Evolutionary conservation across 2,329 filamentous ascomycete genomes (phyloP).

Genomic region (Fusarium camptoceras): DNA sequence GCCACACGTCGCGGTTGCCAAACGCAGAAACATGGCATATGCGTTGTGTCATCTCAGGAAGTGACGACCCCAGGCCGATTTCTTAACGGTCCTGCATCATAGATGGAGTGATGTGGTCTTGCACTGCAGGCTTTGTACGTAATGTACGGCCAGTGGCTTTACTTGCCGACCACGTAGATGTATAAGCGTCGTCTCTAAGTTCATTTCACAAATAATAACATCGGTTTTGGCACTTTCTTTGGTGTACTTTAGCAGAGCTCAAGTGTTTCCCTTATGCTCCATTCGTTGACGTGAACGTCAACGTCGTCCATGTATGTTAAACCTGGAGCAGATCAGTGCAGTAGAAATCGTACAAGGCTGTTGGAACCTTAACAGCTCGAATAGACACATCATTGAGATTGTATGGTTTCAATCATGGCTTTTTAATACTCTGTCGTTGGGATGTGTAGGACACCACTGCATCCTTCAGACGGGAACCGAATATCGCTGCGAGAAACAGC

Average conservation of each 20-base stretch:
- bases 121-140: not conserved
- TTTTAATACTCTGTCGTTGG: not conserved
- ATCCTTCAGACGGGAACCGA: too few relatives aligned
- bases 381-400: not conserved
- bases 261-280: not conserved
- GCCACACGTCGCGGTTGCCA: not conserved
- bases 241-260: not conserved
- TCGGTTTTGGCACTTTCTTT: fast-evolving
- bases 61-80: not conserved
- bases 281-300: not conserved
- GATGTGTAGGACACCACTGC: not conserved
- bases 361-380: not conserved
- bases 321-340: not conserved
- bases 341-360: not conserved
- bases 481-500: not conserved
- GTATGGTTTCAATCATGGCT: not conserved
- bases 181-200: not conserved
- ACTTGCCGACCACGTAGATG: not conserved
- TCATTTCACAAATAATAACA: not conserved
- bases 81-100: not conserved
- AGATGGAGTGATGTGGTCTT: not conserved
- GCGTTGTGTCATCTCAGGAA: not conserved
- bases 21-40: not conserved
- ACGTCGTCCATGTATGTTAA: not conserved
- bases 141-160: too few relatives aligned